Evolutionary conservation across 148 eudicot species (phyloP).

Genomic region (Fagopyrum homotropicum): DNA sequence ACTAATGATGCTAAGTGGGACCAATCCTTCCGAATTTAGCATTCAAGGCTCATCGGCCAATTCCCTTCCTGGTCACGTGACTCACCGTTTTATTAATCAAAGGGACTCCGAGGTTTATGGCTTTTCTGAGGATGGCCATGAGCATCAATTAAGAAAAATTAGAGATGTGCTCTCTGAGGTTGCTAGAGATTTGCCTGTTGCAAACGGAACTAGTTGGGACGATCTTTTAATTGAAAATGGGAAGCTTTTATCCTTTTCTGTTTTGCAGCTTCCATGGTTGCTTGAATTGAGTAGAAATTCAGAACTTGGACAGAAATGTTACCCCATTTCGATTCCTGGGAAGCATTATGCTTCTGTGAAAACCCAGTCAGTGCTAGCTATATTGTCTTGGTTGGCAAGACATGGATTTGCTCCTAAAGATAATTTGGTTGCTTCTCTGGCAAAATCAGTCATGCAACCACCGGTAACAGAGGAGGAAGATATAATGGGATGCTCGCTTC

Average conservation of each 20-base stretch:
- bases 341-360: slow-evolving; percentile 43
- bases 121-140: slow-evolving; percentile 33
- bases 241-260: slow-evolving; percentile 64
- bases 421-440: slow-evolving; percentile 71
- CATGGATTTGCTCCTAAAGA: slow-evolving; percentile 82
- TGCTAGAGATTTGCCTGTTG: slow-evolving; percentile 53
- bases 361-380: slow-evolving; percentile 56
- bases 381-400: slow-evolving; percentile 85
- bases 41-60: slow-evolving; percentile 26
- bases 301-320: slow-evolving; percentile 47
- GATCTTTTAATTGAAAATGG: slow-evolving; percentile 54
- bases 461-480: slow-evolving; percentile 92
- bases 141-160: slow-evolving; percentile 33
- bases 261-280: slow-evolving; percentile 87
- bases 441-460: slow-evolving; percentile 76
- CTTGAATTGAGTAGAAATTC: slow-evolving; percentile 48
- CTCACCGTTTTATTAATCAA: slow-evolving; percentile 22
- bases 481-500: slow-evolving; percentile 71
- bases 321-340: slow-evolving; percentile 33
- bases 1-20: slow-evolving; percentile 53
- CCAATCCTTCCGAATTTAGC: slow-evolving; percentile 37
- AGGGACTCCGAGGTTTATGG: slow-evolving; percentile 35
- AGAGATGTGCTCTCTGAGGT: slow-evolving; percentile 46
- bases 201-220: slow-evolving; percentile 51
- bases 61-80: slow-evolving; percentile 22